Evolutionary conservation across 2,329 filamentous ascomycete genomes (phyloP).

Genomic region (Myrmaecium sp.): DNA sequence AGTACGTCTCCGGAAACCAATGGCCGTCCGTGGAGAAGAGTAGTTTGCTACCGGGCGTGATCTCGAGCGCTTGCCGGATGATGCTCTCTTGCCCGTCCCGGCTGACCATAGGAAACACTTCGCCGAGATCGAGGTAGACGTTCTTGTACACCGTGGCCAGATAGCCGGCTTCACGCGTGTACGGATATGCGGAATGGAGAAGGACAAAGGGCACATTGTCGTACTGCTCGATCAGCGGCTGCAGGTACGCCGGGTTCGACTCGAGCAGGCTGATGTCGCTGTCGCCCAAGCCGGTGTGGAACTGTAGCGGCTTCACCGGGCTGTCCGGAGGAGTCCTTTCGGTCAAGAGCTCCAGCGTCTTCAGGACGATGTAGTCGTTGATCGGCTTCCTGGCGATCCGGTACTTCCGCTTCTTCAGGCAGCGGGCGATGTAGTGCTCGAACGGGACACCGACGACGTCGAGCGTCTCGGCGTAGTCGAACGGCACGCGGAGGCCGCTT

Average conservation of each 20-base stretch:
- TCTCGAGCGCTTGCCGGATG: constrained; percentile 54
- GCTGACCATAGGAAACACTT: constrained; percentile 65
- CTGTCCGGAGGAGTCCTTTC: constrained; percentile 17
- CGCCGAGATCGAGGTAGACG: constrained; percentile 67
- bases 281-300: constrained; percentile 71
- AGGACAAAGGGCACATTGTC: constrained; percentile 57
- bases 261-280: constrained; percentile 55
- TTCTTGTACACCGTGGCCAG: constrained; percentile 62
- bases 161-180: constrained; percentile 61
- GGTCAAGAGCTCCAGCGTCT: constrained; percentile 41
- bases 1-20: constrained; percentile 62
- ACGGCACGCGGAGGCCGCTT: constrained; percentile 45
- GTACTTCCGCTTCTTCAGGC: constrained; percentile 23
- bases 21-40: constrained; percentile 71
- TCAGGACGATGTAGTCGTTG: constrained; percentile 53
- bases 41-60: constrained; percentile 59
- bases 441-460: constrained; percentile 20
- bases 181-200: constrained; percentile 68
- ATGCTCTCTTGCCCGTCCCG: constrained; percentile 58
- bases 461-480: constrained; percentile 24
- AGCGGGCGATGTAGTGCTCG: constrained; percentile 23
- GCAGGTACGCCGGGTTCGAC: constrained; percentile 59
- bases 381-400: constrained; percentile 46
- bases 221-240: constrained; percentile 54
- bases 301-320: constrained; percentile 56